Conservation (phyloP, 306 rosid genomes). For the Morella rubra region DNA sequence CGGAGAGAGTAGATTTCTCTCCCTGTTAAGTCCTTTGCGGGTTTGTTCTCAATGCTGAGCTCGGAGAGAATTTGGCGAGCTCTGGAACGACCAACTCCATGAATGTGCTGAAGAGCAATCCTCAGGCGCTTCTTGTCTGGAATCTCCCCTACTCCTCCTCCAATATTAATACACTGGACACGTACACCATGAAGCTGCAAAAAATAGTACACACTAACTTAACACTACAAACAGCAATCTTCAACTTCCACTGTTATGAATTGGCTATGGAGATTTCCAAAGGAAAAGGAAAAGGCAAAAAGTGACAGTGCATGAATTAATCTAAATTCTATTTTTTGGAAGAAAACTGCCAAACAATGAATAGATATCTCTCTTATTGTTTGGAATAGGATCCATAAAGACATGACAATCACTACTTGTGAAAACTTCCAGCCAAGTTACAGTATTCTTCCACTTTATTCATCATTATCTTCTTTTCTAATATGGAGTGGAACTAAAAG, state of each 20-base stretch:
- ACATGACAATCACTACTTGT: not conserved
- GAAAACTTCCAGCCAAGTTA: not conserved
- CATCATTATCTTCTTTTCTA: not conserved
- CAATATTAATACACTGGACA: conserved; percentile 47
- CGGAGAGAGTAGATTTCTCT: conserved; percentile 59
- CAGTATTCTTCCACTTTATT: not conserved
- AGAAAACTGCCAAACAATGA: not conserved
- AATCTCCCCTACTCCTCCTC: conserved; percentile 77
- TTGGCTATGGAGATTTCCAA: too few relatives aligned
- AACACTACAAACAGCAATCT: not conserved
- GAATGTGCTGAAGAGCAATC: conserved; percentile 63
- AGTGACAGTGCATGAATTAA: not conserved
- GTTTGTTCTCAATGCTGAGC: conserved; percentile 63
- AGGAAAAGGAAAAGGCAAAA: too few relatives aligned
- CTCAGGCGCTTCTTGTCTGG: conserved; percentile 64
- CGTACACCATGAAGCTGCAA: conserved; percentile 49
- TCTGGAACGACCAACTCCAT: conserved; percentile 63
- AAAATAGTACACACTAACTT: not conserved
- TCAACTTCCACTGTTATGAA: not conserved
- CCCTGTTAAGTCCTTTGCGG: conserved; percentile 63
- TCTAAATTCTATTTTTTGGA: not conserved
- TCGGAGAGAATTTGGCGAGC: conserved; percentile 62
- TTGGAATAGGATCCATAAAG: not conserved
- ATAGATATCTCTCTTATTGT: not conserved
- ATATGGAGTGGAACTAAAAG: not conserved